Percentiles rank a stretch among this genome's conserved stretches.
Conservation (phyloP, 2,329 filamentous ascomycete species). For the Rutstroemia sp. region DNA sequence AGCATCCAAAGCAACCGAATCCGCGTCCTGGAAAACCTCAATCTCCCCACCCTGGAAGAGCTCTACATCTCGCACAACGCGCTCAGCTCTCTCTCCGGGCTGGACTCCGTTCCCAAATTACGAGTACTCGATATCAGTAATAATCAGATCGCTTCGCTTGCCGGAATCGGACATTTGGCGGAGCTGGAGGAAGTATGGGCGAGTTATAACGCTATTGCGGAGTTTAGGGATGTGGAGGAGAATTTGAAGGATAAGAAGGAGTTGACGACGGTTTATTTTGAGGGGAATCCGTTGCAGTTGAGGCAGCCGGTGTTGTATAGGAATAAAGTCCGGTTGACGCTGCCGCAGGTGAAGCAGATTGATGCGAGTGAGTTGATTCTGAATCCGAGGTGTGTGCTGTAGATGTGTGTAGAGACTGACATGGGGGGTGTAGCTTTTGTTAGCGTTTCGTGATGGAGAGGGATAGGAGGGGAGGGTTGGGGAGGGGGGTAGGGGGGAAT, state of each 20-base stretch:
- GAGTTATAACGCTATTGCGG: conserved; percentile 73
- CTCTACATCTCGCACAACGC: conserved; percentile 94
- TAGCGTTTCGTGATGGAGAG: conserved; percentile 24
- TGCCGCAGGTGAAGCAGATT: conserved; percentile 87
- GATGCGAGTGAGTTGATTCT: conserved; percentile 98
- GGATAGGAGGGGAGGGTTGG: neutral
- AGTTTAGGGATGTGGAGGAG: conserved; percentile 76
- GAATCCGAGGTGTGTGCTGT: neutral
- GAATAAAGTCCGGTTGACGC: conserved; percentile 82
- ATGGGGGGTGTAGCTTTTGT: conserved; percentile 23
- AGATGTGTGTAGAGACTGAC: neutral
- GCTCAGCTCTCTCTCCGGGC: conserved; percentile 67
- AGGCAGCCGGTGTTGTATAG: conserved; percentile 76
- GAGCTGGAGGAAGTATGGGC: conserved; percentile 91
- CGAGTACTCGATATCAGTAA: conserved; percentile 82
- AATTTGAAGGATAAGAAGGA: conserved; percentile 71
- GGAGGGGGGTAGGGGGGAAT: too few relatives aligned
- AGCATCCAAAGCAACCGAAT: conserved; percentile 96
- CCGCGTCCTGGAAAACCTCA: conserved; percentile 68
- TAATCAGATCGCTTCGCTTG: conserved; percentile 71
- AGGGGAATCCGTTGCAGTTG: conserved; percentile 84
- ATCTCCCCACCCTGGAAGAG: conserved; percentile 73
- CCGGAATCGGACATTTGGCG: conserved; percentile 59
- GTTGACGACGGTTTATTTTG: conserved; percentile 88
- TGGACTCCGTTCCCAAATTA: conserved; percentile 57